Conservation (phyloP, 495 filamentous ascomycete species). For the Thozetella sp. region DNA sequence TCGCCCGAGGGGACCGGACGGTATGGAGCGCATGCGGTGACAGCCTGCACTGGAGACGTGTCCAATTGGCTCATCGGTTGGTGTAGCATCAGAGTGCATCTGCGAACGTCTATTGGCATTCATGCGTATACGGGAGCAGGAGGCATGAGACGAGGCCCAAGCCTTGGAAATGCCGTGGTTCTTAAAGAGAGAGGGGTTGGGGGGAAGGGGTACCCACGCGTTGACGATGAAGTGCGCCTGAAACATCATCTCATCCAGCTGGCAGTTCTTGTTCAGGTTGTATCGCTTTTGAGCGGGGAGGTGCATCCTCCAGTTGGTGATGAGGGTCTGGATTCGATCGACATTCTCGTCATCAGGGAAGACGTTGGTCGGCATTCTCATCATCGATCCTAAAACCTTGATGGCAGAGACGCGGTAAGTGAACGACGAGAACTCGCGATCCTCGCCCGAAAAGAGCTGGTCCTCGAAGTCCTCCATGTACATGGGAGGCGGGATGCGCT, state of each 20-base stretch:
- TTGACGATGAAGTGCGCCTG: conserved; percentile 85
- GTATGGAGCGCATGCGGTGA: conserved; percentile 61
- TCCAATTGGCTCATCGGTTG: conserved; percentile 67
- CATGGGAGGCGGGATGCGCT: conserved; percentile 64
- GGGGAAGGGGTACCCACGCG: conserved; percentile 40
- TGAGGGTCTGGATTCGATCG: conserved; percentile 67
- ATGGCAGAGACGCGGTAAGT: conserved; percentile 76
- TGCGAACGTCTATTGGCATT: conserved; percentile 9
- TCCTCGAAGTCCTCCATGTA: conserved; percentile 74
- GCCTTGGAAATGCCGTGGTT: neutral
- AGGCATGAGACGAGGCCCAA: conserved; percentile 1
- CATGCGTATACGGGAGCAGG: neutral
- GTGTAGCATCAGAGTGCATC: conserved; percentile 71
- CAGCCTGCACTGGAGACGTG: conserved; percentile 51
- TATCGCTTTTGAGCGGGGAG: conserved; percentile 76
- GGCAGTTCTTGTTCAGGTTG: conserved; percentile 65
- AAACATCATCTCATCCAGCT: conserved; percentile 89
- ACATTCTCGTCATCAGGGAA: conserved; percentile 46
- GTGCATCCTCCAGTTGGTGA: conserved; percentile 83
- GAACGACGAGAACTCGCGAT: conserved; percentile 74
- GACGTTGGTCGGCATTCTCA: conserved; percentile 51
- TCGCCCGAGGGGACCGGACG: conserved; percentile 54
- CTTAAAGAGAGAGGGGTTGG: neutral
- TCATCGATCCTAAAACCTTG: conserved; percentile 74
- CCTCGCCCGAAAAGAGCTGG: conserved; percentile 61